phyloP scores from a whole-genome alignment of 305 asterid genomes.

The Solanum hybrid region DNA sequence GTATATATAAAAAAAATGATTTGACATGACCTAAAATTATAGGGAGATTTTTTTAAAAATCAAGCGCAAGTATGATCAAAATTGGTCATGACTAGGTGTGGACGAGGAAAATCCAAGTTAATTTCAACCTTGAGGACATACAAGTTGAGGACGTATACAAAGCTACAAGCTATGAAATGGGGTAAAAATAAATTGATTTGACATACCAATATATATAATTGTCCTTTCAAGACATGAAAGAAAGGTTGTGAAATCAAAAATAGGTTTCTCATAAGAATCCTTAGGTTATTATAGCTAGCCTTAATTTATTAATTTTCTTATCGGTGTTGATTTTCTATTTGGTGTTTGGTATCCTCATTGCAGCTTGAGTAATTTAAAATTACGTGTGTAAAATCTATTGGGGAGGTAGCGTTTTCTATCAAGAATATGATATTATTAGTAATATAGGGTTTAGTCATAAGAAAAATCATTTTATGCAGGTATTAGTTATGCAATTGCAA shows the following conservation, averaged over 20 bases:
- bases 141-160: neutral
- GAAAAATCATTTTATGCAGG: neutral
- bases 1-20: neutral
- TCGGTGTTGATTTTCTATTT: neutral
- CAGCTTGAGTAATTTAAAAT: accelerated
- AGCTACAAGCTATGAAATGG: neutral
- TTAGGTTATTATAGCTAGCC: neutral
- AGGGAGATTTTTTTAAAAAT: neutral
- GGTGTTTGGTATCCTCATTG: accelerated
- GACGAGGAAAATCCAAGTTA: neutral
- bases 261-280: neutral
- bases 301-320: neutral
- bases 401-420: neutral
- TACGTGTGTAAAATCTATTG: neutral
- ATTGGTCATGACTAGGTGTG: neutral
- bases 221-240: neutral
- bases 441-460: neutral
- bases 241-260: neutral
- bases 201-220: neutral
- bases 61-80: neutral
- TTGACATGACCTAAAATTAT: neutral
- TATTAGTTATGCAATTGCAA: neutral
- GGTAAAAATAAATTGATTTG: neutral
- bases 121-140: neutral
- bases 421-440: neutral